Base-by-base conservation (phyloP, 768 basidiomycete genomes). In the Phanerochaete carnosa region DNA sequence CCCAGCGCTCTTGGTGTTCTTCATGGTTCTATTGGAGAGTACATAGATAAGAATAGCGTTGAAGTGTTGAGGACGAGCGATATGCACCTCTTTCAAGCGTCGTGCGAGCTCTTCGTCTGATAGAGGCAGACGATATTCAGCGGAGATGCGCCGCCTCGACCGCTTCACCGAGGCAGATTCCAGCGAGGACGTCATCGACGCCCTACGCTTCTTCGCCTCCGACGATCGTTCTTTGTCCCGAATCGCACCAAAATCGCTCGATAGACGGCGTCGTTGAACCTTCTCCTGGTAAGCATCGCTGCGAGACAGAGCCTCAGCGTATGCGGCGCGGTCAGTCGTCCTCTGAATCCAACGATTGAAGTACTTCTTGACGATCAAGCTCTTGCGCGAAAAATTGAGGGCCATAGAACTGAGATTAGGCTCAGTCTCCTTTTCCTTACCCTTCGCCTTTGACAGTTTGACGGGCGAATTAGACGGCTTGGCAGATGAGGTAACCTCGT, bases 1-100 rank as follows among this genome's bases (percentile, higher is more conserved):
- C 83, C 92, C 92, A 94, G 39, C 90, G 83, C 13, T 79, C 80
- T 63, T 84, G 81, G 60, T 90, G 84, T 61, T 88, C 86, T 72
- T 83, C 81, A 60, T 87, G 83, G 65, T 90, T 92, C 90, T 92
- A 70, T n/a, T 11, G 45, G 54, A 7, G 50, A 5, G 19, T 25
- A 25, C 13, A 52, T 52, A 29, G n/a, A 30, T 52, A 16, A 29
- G 28, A 16, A 30, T 13, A 2, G 12, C 6, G 54, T 6, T 15
- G 16, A 2, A 32, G 7, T 33, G n/a, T 25, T 33, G 23, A 55
- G 28, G 35, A 46, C 35, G 39, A 43, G 25, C 12, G 55, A 1
- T 30, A 67, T 73, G 70, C 68, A 89, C 90, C 83, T 89, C 84
- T 78, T 84, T 84, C 66, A 90, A 81, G 58, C 87, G 79, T 69